phyloP scores from a whole-genome alignment of 1,284 basidiomycete genomes.

The Tremellales sp. region DNA sequence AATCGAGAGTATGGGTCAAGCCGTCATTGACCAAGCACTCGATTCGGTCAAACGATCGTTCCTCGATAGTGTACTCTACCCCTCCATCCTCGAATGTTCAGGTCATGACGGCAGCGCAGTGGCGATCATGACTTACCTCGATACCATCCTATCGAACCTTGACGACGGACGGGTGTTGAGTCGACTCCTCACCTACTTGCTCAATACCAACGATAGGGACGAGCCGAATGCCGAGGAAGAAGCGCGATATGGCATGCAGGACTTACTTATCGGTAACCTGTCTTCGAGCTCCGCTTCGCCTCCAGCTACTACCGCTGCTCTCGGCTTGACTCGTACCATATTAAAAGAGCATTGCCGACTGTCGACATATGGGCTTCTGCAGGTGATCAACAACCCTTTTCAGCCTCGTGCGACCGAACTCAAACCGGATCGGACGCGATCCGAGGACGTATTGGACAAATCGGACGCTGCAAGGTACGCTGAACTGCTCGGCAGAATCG shows the following conservation, averaged over 20 bases:
- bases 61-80: slow-evolving; percentile 87
- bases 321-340: slow-evolving; percentile 74
- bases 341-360: slow-evolving; percentile 64
- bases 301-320: slow-evolving; percentile 64
- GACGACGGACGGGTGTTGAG: slow-evolving; percentile 54
- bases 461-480: slow-evolving; percentile 66
- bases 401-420: too few species aligned
- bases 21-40: slow-evolving; percentile 74
- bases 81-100: slow-evolving; percentile 89
- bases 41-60: slow-evolving; percentile 81
- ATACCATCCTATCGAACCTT: slow-evolving; percentile 75
- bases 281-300: slow-evolving; percentile 62
- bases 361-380: too few species aligned
- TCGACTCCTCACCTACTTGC: slow-evolving; percentile 28
- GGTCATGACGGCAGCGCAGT: slow-evolving; percentile 88
- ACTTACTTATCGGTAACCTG: slow-evolving; percentile 74
- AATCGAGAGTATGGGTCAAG: slow-evolving; percentile 52
- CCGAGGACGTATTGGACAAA: too few species aligned
- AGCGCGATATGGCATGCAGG: slow-evolving; percentile 83
- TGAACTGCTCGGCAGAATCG: slow-evolving; percentile 70
- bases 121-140: slow-evolving; percentile 95
- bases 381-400: too few species aligned
- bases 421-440: too few species aligned
- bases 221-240: slow-evolving; percentile 2
- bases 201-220: slow-evolving; percentile 18